A percentile compares a stretch with the other conserved stretches of the same genome.
Evolutionary conservation across 495 filamentous ascomycete genomes (phyloP).

Genomic region (Aspergillus egyptiacus): DNA sequence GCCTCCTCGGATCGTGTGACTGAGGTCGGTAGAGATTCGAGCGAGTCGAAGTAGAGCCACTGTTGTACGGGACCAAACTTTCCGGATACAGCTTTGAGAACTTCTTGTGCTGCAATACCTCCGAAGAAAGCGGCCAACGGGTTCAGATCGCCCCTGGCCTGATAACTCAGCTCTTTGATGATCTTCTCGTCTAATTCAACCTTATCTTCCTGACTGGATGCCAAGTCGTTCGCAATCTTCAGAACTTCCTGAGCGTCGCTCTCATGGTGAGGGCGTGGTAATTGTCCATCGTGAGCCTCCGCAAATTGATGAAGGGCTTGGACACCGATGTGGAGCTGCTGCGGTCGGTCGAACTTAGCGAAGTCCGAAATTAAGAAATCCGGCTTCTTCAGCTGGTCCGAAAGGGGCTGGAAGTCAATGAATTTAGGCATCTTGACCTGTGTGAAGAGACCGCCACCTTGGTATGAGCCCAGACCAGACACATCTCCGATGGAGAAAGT

Average conservation of each 20-base stretch:
- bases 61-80: constrained; percentile 93
- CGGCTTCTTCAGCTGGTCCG: constrained; percentile 71
- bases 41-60: constrained; percentile 94
- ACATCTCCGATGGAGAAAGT: constrained; percentile 97
- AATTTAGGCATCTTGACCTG: constrained; percentile 98
- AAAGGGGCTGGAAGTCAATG: constrained; percentile 78
- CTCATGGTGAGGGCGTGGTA: constrained; percentile 77
- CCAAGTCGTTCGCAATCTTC: constrained; percentile 63
- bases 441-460: constrained; percentile 78
- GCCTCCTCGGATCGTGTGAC: constrained; percentile 71
- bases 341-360: constrained; percentile 92
- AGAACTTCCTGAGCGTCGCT: constrained; percentile 75
- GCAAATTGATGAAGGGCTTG: constrained; percentile 86
- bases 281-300: constrained; percentile 57
- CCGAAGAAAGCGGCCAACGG: constrained; percentile 95
- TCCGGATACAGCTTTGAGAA: constrained; percentile 93
- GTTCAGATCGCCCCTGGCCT: constrained; percentile 86
- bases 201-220: constrained; percentile 58
- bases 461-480: constrained; percentile 75
- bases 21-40: constrained; percentile 83
- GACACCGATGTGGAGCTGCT: constrained; percentile 86
- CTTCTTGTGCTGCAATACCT: constrained; percentile 91
- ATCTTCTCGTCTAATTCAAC: constrained; percentile 88
- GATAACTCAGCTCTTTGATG: constrained; percentile 87
- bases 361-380: constrained; percentile 90